These are phyloP conservation scores for Russula earlei DNA, from an alignment of 768 basidiomycete genomes.

Conservation along the genomic window DNA sequence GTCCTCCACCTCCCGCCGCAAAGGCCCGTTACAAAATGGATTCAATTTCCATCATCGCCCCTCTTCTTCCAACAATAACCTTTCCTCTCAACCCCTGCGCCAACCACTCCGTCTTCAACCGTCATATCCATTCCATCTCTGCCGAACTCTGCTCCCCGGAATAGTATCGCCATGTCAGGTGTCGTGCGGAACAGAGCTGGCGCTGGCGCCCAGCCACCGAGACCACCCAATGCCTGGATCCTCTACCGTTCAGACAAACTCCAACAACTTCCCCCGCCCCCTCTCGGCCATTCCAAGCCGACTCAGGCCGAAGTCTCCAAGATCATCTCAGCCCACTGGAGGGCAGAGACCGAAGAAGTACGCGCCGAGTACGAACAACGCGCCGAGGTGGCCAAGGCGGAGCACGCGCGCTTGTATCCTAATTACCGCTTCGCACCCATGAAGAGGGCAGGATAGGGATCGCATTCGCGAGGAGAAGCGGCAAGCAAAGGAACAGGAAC, in stretches of 20 bases:
- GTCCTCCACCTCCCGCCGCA: not conserved
- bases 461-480: conserved; percentile 15
- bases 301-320: conserved; percentile 38
- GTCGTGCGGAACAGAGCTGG: not conserved
- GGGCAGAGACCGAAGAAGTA: conserved; percentile 29
- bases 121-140: not conserved
- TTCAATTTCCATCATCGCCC: not conserved
- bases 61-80: not conserved
- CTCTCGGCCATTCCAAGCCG: conserved; percentile 22
- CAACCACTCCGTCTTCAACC: not conserved
- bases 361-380: conserved; percentile 18
- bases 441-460: conserved; percentile 18
- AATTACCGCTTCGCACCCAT: conserved; percentile 18
- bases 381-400: conserved; percentile 16
- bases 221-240: conserved; percentile 44
- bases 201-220: conserved; percentile 21
- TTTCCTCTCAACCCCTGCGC: not conserved
- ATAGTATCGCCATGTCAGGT: conserved; percentile 4
- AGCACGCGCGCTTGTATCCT: conserved; percentile 15
- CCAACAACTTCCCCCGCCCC: conserved; percentile 25
- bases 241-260: conserved; percentile 40
- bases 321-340: conserved; percentile 34
- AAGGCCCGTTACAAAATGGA: conserved; percentile 14
- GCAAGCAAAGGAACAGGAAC: conserved; percentile 11
- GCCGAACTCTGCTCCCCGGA: not conserved